Evolutionary conservation across 106 monocot species (phyloP).

Genomic region (Platanthera guangdongensis): DNA sequence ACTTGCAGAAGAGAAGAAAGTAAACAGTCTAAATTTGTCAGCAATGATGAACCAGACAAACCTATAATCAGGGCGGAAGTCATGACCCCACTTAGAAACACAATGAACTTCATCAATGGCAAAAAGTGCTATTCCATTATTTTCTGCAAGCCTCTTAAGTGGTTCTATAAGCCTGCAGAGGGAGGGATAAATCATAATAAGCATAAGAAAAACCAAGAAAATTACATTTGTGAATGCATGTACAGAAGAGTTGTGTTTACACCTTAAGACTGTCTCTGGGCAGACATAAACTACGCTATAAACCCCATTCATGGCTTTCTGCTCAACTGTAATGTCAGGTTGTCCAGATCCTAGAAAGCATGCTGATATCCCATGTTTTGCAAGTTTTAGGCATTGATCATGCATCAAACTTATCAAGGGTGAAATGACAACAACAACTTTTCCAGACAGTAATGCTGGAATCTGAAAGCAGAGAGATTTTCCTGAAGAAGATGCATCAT

Average conservation of each 20-base stretch:
- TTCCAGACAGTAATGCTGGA: conserved; percentile 73
- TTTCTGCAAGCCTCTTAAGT: conserved; percentile 75
- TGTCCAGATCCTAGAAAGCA: conserved; percentile 99
- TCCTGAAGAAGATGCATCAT: conserved; percentile 40
- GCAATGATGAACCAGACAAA: conserved; percentile 17
- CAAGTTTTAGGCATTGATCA: conserved; percentile 90
- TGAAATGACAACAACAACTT: conserved; percentile 83
- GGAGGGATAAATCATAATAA: conserved; percentile 4
- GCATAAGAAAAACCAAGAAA: neutral
- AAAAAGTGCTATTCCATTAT: conserved; percentile 85
- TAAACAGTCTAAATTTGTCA: neutral
- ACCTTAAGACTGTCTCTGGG: conserved; percentile 92
- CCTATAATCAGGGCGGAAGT: conserved; percentile 98
- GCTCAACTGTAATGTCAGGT: conserved; percentile 70
- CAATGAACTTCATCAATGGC: conserved; percentile 99
- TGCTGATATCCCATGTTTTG: conserved; percentile 77
- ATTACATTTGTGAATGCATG: neutral
- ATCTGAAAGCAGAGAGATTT: conserved; percentile 98
- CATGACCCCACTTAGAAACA: conserved; percentile 99
- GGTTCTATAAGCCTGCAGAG: conserved; percentile 69
- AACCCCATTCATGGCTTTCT: conserved; percentile 77
- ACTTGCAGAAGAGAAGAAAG: neutral
- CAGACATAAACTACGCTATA: conserved; percentile 91
- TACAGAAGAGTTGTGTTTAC: neutral
- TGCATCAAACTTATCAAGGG: conserved; percentile 99